A percentile compares a stretch with the other conserved stretches of the same genome.
These are phyloP conservation scores for Aureobasidium sp. DNA, from an alignment of 2,329 filamentous ascomycete species.

Conservation along the genomic window DNA sequence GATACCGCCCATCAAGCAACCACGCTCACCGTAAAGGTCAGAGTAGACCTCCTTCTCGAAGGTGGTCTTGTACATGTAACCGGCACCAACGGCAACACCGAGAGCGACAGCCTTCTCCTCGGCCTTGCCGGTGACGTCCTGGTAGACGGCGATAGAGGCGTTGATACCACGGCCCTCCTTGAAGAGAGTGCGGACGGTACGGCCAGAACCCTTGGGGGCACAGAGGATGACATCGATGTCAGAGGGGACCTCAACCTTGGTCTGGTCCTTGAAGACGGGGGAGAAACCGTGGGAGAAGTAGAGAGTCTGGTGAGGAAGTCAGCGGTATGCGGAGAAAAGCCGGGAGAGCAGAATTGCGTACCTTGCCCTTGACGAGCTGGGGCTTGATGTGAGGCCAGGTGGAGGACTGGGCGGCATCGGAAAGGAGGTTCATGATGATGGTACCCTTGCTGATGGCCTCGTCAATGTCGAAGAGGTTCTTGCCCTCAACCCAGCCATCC, in stretches of 20 bases:
- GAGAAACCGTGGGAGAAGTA: conserved; percentile 99
- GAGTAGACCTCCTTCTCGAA: conserved; percentile 99
- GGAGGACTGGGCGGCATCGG: conserved; percentile 95
- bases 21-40: conserved; percentile 98
- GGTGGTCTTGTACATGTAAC: conserved; percentile 99
- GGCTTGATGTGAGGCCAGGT: conserved; percentile 99
- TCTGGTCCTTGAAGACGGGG: conserved; percentile 98
- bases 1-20: conserved; percentile 99
- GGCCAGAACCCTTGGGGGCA: conserved; percentile 97
- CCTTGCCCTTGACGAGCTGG: conserved; percentile 97
- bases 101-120: conserved; percentile 97
- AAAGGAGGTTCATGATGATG: conserved; percentile 98
- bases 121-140: conserved; percentile 96
- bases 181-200: conserved; percentile 98
- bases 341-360: conserved; percentile 31
- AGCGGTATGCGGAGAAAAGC: conserved; percentile 10
- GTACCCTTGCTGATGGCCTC: conserved; percentile 90
- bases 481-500: conserved; percentile 96
- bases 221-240: conserved; percentile 99
- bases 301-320: conserved; percentile 60
- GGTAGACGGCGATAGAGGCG: conserved; percentile 96
- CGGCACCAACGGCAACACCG: conserved; percentile 92
- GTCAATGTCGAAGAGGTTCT: conserved; percentile 98
- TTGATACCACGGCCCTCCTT: conserved; percentile 99
- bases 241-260: conserved; percentile 92